Conservation (phyloP, 78 protist species). For the Creolimax fragrantissima region DNA sequence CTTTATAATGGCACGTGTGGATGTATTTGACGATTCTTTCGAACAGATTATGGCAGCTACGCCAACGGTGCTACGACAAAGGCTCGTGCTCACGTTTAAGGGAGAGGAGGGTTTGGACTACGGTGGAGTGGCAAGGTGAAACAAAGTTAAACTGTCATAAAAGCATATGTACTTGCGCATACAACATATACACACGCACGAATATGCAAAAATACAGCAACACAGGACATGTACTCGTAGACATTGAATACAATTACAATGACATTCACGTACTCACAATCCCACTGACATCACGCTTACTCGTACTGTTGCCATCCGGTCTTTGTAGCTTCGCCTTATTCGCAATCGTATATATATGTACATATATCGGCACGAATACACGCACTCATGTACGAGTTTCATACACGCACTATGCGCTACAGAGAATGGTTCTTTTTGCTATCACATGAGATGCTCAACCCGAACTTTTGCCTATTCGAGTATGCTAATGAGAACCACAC, state of each 20-base stretch:
- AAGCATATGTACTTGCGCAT: too few species aligned
- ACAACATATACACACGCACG: background rate
- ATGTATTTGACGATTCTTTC: background rate
- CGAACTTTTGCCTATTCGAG: constrained; percentile 54
- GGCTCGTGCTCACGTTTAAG: constrained; percentile 13
- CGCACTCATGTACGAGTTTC: background rate
- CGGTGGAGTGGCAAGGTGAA: constrained; percentile 31
- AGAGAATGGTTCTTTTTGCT: constrained; percentile 62
- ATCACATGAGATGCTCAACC: constrained; percentile 52
- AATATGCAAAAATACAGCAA: background rate
- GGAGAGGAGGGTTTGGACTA: constrained; percentile 41
- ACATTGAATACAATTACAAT: too few species aligned
- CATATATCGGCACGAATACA: background rate
- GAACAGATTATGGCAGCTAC: background rate
- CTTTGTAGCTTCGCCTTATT: too few species aligned
- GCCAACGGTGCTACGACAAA: background rate
- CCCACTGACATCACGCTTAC: too few species aligned
- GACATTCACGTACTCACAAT: too few species aligned
- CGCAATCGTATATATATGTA: background rate
- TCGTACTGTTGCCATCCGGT: too few species aligned
- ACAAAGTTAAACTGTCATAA: too few species aligned
- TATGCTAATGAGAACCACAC: constrained; percentile 7
- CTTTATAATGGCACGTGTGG: background rate
- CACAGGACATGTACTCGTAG: too few species aligned
- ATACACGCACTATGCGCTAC: background rate